These are phyloP conservation scores for Aspergillus ochraceoroseus DNA, from an alignment of 2,329 filamentous ascomycete genomes.

Conservation along the genomic window DNA sequence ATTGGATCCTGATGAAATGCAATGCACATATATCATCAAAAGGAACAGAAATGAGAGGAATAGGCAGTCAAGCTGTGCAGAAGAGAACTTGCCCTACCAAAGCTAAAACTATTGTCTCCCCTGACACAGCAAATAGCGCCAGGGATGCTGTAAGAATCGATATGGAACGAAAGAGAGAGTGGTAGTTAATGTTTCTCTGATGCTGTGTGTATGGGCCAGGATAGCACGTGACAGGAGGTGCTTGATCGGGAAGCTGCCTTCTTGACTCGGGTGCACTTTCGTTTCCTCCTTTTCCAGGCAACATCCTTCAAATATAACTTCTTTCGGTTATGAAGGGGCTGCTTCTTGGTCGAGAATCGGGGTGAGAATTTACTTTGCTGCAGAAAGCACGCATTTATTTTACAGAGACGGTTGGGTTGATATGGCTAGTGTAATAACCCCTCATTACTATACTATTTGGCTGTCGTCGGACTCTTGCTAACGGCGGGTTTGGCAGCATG, in stretches of 20 bases:
- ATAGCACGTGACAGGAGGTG: slow-evolving; percentile 15
- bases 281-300: background rate
- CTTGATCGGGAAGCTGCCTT: slow-evolving; percentile 17
- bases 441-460: background rate
- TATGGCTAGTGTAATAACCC: slow-evolving; percentile 33
- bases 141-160: background rate
- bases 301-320: background rate
- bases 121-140: background rate
- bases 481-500: slow-evolving; percentile 60
- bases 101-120: slow-evolving; percentile 6
- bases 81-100: background rate
- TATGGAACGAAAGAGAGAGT: slow-evolving; percentile 1
- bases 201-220: slow-evolving; percentile 2
- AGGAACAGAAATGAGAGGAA: slow-evolving; percentile 9
- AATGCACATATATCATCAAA: slow-evolving; percentile 2
- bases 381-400: background rate
- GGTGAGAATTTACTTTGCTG: too few relatives aligned
- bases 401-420: slow-evolving; percentile 2
- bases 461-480: slow-evolving; percentile 16
- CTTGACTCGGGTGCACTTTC: background rate
- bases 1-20: background rate
- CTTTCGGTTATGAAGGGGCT: too few relatives aligned
- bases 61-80: slow-evolving; percentile 4
- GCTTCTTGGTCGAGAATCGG: too few relatives aligned
- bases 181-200: background rate